Evolutionary conservation across 306 rosid species (phyloP).

Genomic region (Clitoria ternatea): DNA sequence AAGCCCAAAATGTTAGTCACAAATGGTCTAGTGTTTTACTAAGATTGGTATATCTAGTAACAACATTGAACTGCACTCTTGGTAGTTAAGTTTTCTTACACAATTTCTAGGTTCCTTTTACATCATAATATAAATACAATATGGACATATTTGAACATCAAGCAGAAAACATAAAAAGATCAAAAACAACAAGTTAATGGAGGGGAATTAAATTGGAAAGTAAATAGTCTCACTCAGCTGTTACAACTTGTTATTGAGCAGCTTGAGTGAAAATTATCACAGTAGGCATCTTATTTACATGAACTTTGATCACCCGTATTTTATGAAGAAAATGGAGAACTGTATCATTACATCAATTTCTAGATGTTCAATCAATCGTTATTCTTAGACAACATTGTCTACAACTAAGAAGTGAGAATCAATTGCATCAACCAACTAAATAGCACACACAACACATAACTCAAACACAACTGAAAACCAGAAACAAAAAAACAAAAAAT

Average conservation of each 20-base stretch:
- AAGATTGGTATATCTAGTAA: neutral
- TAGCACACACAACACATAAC: conserved; percentile 2
- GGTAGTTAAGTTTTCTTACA: neutral
- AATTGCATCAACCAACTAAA: conserved; percentile 20
- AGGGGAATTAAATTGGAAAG: neutral
- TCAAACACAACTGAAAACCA: conserved; percentile 13
- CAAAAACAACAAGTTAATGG: neutral
- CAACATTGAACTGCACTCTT: neutral
- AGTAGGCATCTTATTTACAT: neutral
- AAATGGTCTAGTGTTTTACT: neutral
- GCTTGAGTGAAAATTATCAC: conserved; percentile 1
- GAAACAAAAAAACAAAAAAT: neutral
- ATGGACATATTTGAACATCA: neutral
- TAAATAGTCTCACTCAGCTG: conserved; percentile 1
- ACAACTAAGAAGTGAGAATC: neutral
- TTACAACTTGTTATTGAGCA: neutral
- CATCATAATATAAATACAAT: neutral
- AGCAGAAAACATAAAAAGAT: neutral
- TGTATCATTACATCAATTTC: neutral
- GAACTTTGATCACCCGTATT: neutral
- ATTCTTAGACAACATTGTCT: neutral
- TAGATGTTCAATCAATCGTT: conserved; percentile 3
- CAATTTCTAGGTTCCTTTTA: neutral
- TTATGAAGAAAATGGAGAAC: neutral
- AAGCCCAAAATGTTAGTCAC: neutral